Conservation (phyloP, 345 rosid genomes). For the Eucalyptus camaldulensis region DNA sequence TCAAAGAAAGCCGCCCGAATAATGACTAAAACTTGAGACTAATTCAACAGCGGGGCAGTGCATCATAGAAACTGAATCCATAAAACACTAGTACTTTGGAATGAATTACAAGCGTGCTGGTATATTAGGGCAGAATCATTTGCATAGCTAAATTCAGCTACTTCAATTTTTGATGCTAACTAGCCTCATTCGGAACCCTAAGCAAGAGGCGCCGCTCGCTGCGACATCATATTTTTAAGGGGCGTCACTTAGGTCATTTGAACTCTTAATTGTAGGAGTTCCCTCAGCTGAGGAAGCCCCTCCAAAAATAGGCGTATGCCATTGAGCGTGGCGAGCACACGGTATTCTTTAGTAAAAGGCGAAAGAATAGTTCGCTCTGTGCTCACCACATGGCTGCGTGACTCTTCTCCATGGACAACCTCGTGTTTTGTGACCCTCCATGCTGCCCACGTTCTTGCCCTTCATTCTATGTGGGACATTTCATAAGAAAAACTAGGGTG, state of each 20-base stretch:
- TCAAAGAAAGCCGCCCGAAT: not conserved
- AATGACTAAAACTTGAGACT: not conserved
- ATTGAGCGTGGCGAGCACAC: slow-evolving; percentile 2
- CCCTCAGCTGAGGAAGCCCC: not conserved
- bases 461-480: not conserved
- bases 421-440: not conserved
- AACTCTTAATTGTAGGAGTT: not conserved
- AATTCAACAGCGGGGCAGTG: not conserved
- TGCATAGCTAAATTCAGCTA: not conserved
- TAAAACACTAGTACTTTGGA: not conserved
- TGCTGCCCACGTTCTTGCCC: not conserved
- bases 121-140: not conserved
- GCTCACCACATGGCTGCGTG: not conserved
- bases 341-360: slow-evolving; percentile 44
- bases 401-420: not conserved
- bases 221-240: not conserved
- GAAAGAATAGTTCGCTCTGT: slow-evolving; percentile 39
- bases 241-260: not conserved
- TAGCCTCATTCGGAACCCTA: not conserved
- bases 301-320: slow-evolving; percentile 12
- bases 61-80: not conserved
- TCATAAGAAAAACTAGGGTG: too few species aligned
- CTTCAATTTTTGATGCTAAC: not conserved
- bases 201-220: not conserved
- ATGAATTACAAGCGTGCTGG: too few species aligned